Evolutionary conservation across 2,329 filamentous ascomycete species (phyloP).

Genomic region (Fusarium fujikuroi): DNA sequence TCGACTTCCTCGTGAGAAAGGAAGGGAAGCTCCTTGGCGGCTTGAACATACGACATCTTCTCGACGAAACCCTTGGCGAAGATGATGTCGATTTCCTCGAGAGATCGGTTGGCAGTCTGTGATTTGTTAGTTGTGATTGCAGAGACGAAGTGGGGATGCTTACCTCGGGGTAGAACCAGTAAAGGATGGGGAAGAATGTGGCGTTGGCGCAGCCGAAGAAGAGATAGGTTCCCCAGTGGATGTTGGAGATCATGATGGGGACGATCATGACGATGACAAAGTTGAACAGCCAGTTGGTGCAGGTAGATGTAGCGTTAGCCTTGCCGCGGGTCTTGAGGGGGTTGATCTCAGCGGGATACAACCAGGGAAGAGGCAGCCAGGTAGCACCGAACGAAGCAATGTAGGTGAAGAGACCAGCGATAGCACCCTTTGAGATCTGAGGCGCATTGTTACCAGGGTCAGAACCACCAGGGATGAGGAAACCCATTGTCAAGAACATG

Average conservation of each 20-base stretch:
- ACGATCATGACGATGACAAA: slow-evolving; percentile 70
- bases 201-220: slow-evolving; percentile 65
- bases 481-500: slow-evolving; percentile 70
- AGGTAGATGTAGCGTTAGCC: slow-evolving; percentile 66
- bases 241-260: slow-evolving; percentile 70
- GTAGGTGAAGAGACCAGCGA: slow-evolving; percentile 75
- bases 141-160: rapidly evolving
- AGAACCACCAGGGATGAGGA: slow-evolving; percentile 72
- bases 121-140: not conserved
- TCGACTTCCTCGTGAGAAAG: slow-evolving; percentile 64
- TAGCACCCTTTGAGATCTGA: slow-evolving; percentile 69
- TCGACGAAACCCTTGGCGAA: slow-evolving; percentile 69
- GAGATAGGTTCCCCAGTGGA: slow-evolving; percentile 61
- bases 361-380: slow-evolving; percentile 72
- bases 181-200: slow-evolving; percentile 62
- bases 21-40: slow-evolving; percentile 66
- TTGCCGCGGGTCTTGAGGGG: slow-evolving; percentile 59
- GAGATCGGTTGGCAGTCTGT: slow-evolving; percentile 52
- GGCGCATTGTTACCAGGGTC: slow-evolving; percentile 51
- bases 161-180: slow-evolving; percentile 57
- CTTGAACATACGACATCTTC: slow-evolving; percentile 68
- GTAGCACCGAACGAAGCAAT: slow-evolving; percentile 76
- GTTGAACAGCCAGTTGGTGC: slow-evolving; percentile 66
- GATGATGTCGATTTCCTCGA: slow-evolving; percentile 69
- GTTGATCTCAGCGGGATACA: slow-evolving; percentile 66